These are phyloP conservation scores for Peterozyma xylosa DNA, from an alignment of 805 yeast species.

Conservation along the genomic window DNA sequence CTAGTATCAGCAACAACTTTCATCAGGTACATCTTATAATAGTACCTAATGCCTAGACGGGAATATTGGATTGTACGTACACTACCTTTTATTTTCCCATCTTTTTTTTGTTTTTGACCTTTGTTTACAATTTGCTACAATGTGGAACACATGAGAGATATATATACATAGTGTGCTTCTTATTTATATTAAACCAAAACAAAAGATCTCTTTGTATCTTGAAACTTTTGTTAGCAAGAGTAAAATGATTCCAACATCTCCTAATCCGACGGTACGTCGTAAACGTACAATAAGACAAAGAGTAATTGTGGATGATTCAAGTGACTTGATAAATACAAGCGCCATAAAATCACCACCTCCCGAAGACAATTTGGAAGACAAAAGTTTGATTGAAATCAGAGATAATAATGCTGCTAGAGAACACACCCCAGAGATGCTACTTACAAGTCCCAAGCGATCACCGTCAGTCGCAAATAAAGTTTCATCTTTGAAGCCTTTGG, in stretches of 20 bases:
- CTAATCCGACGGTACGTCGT: neutral
- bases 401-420: neutral
- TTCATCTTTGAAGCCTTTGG: no score
- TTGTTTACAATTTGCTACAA: no score
- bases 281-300: conserved; percentile 7
- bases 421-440: neutral
- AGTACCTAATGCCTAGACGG: no score
- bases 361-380: neutral
- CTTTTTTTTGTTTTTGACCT: no score
- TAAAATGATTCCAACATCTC: conserved; percentile 2
- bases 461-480: no score
- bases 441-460: neutral
- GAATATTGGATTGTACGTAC: no score
- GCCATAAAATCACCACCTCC: neutral
- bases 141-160: no score
- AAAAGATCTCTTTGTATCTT: neutral
- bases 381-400: neutral
- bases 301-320: neutral
- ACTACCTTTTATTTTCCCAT: no score
- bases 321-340: conserved; percentile 4
- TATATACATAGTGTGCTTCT: no score
- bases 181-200: conserved; percentile 1
- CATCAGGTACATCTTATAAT: no score
- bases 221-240: no score
- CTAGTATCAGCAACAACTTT: no score